Evolutionary conservation across 78 protist genomes (phyloP), one percentile per base, ranked within the genome.

Genomic region (Creolimax fragrantissima): DNA sequence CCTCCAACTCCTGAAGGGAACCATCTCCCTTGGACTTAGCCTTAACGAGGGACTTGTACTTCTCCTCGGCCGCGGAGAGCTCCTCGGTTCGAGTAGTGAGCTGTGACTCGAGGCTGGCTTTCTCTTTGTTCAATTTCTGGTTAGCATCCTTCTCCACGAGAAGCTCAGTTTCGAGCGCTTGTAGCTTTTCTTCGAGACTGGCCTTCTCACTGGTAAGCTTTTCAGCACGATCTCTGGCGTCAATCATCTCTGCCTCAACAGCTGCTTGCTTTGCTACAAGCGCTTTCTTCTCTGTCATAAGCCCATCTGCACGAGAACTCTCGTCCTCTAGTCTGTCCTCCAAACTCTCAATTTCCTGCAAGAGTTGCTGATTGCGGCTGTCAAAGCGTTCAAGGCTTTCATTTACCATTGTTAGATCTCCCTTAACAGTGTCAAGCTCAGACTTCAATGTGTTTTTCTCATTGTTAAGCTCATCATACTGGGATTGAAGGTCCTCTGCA

Each of bases 371-470:
- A 91, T 58, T 3, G 41, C 7, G 84, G 81, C 43, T 42, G 67
- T 67, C 81, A 45, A 89, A 36, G 41, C 91, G 84, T 58, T 45
- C 47, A 11, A 88, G 32, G 5, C 44, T 89, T 42, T 89, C 94
- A 93, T 88, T 91, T 36, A 42, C 91, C 92, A 81, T 93, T 66
- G 88, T 81, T 86, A 85, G 91, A 84, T 95, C 94, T 67, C 94
- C 88, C 84, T 89, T 91, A 66, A 94, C 85, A 45, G 11, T 67
- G 92, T 42, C 24, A n/a, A 83, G 41, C 42, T 81, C 92, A 41
- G 74, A 24, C 66, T 92, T 93, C 92, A 92, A 67, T 91, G 90
- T 81, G 44, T 92, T 93, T 90, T 92, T 94, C 85, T 93, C 95
- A 36, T 67, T 45, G 42, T 93, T 91, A 81, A 91, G 89, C 84